phyloP scores from a whole-genome alignment of 768 basidiomycete species.

The Termitomyces bulborhizus region DNA sequence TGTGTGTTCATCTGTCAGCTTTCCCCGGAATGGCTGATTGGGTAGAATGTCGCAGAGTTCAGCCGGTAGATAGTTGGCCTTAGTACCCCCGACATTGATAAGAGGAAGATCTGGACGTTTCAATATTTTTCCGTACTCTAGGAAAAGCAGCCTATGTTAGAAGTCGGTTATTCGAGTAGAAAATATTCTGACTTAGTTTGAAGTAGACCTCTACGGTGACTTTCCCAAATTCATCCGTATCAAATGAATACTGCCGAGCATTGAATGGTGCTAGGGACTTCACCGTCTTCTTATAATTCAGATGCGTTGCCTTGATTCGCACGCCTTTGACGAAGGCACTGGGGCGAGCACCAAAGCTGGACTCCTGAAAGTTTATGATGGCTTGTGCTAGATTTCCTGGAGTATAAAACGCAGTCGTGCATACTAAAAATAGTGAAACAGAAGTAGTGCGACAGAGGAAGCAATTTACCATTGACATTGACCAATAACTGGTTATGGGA shows the following conservation, averaged over 20 bases:
- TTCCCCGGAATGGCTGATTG: slow-evolving; percentile 65
- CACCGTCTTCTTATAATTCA: slow-evolving; percentile 72
- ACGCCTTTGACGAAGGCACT: slow-evolving; percentile 62
- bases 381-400: slow-evolving; percentile 61
- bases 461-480: slow-evolving; percentile 50
- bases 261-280: slow-evolving; percentile 45
- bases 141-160: slow-evolving; percentile 1
- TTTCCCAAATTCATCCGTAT: slow-evolving; percentile 46
- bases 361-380: slow-evolving; percentile 44
- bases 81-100: slow-evolving; percentile 51
- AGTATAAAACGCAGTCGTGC: slow-evolving; percentile 56
- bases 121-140: slow-evolving; percentile 59
- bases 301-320: slow-evolving; percentile 58
- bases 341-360: slow-evolving; percentile 54
- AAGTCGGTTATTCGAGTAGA: slow-evolving; percentile 25
- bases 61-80: slow-evolving; percentile 49
- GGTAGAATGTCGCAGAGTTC: slow-evolving; percentile 70
- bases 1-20: slow-evolving; percentile 63
- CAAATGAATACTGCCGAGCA: slow-evolving; percentile 45
- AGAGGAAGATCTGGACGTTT: slow-evolving; percentile 45
- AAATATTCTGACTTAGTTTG: slow-evolving; percentile 44
- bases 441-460: slow-evolving; percentile 26
- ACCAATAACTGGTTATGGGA: slow-evolving; percentile 54
- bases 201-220: slow-evolving; percentile 68
- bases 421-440: slow-evolving; percentile 26